These are phyloP conservation scores for Agrostemma githago DNA, from an alignment of 148 eudicot species.

Conservation along the genomic window DNA sequence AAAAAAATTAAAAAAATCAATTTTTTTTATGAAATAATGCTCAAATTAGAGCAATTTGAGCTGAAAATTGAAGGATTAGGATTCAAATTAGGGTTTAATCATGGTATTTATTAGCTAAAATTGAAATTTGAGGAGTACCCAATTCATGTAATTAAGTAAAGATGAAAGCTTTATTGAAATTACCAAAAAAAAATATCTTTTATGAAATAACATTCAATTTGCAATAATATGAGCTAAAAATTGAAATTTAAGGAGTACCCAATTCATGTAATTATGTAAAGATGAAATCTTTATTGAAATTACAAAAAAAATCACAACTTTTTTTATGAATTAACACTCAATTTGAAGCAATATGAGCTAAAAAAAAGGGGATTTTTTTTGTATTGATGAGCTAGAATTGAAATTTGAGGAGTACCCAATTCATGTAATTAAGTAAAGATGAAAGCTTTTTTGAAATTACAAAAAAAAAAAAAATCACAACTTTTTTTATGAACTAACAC, in stretches of 20 bases:
- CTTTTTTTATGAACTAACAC: no score
- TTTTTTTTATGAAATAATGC: slow-evolving; percentile 13
- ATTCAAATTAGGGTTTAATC: no score
- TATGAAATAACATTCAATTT: no score
- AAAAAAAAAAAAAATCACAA: slow-evolving; percentile 6
- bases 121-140: slow-evolving; percentile 7
- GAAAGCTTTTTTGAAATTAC: not conserved
- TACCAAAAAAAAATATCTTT: not conserved
- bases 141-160: not conserved
- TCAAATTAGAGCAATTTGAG: not conserved
- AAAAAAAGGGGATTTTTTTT: no score
- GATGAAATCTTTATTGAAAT: not conserved
- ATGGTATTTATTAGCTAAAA: not conserved
- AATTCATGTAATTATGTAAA: slow-evolving; percentile 1
- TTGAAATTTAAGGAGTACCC: slow-evolving; percentile 8
- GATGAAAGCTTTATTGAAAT: not conserved
- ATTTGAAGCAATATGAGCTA: no score
- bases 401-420: slow-evolving; percentile 11
- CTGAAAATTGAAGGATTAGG: no score
- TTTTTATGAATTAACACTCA: no score
- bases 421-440: slow-evolving; percentile 1
- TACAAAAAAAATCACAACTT: slow-evolving; percentile 1
- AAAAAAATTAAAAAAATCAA: slow-evolving; percentile 22
- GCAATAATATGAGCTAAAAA: no score
- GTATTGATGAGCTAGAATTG: not conserved